Base-by-base conservation (phyloP, 495 filamentous ascomycete species). In the Massariosphaeria phaeospora region DNA sequence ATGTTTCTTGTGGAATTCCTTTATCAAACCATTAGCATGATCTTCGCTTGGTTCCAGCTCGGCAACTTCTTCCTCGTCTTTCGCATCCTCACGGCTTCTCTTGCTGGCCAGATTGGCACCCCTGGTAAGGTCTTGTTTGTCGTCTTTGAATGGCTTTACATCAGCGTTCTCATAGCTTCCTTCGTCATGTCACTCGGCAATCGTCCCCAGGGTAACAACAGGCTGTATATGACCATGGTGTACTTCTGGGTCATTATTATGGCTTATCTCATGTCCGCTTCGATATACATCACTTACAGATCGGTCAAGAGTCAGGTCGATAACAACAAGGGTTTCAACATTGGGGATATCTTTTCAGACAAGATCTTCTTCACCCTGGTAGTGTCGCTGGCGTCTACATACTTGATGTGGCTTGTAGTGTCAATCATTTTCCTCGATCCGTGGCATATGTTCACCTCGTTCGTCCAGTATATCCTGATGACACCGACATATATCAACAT, bases 31-130 rank as follows among this genome's bases (percentile, higher is more conserved):
- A 76, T 97, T 69, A 91, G 84, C 71, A 96, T 96, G 88, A 76
- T 99, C 63, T 99, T 99, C 62, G 89, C 94, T 45, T 99, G 94
- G 94, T 97, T 99, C 71, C 89, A 88, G 62, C 93, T 99, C 64
- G 93, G 94, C 59, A 99, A 99, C 69, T 99, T 99, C 79, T 99
- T 97, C 79, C 73, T 99, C 61, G 94, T 99, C 38, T 99, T 99
- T 75, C 89, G 91, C 65, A 99, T 99, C 67, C 70, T 99, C 59
- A 97, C 91, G 1, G 84, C 82, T 27, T 91, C 89, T 64, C 77
- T 99, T 51, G 83, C 84, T 35, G 75, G 78, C 12, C 63, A 69
- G 0, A 69, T 95, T 9, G 86, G 88, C 15, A 81, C 78, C 3
- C 78, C 78, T 26, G 94, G 94, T 35, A 77, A 79, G 11, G 78